Evolutionary conservation across 305 asterid species (phyloP).

Genomic region (Fraxinus latifolia): DNA sequence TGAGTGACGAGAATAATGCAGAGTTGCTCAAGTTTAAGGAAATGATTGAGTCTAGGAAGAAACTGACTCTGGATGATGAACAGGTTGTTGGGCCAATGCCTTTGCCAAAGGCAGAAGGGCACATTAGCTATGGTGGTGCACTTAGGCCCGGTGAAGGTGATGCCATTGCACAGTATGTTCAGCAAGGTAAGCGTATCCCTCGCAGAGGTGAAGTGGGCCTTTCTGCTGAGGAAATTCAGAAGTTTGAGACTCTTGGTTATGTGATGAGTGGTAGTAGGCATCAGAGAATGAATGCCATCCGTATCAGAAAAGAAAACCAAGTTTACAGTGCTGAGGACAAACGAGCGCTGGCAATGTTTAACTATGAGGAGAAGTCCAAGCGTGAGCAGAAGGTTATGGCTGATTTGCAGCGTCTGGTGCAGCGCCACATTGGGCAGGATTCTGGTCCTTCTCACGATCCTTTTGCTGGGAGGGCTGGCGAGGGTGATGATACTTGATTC

Average conservation of each 20-base stretch:
- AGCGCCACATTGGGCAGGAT: neutral
- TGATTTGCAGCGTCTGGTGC: neutral
- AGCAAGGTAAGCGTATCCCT: conserved; percentile 99
- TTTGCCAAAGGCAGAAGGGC: conserved; percentile 89
- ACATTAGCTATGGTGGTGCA: conserved; percentile 97
- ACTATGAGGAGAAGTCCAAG: neutral
- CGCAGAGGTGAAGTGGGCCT: conserved; percentile 99
- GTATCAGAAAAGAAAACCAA: neutral
- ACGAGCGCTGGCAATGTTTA: neutral
- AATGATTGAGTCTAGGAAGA: neutral
- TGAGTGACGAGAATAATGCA: conserved; percentile 36
- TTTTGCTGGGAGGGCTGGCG: neutral
- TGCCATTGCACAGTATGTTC: conserved; percentile 34
- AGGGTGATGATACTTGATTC: neutral
- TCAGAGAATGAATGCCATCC: neutral
- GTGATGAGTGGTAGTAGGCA: neutral
- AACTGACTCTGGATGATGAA: neutral
- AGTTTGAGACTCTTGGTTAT: neutral
- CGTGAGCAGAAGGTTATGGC: neutral
- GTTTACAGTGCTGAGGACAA: neutral
- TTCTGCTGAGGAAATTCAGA: conserved; percentile 43
- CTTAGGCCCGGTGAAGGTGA: conserved; percentile 99
- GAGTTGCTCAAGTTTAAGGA: conserved; percentile 49
- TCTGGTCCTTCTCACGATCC: neutral
- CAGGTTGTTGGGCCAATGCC: conserved; percentile 30